Evolutionary conservation across 176 grass and related monocot genomes (phyloP), one percentile per base, ranked within the genome.

Genomic region (Triticum dicoccoides): DNA sequence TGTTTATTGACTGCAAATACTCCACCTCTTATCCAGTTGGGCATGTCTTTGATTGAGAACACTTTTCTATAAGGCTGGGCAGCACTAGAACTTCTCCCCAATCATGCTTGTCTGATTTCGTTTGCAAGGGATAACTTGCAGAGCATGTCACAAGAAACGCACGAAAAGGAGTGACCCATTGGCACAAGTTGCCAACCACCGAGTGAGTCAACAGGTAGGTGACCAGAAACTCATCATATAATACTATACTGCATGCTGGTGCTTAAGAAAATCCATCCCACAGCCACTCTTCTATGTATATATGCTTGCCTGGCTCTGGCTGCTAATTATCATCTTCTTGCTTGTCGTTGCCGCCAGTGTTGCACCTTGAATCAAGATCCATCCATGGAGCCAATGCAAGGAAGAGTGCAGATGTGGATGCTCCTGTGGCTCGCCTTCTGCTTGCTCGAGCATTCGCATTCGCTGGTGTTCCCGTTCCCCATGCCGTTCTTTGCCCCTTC

Each of bases 401-500:
- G 41, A 34, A 29, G 24, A 29, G 8, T 8, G 11, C 84, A 27
- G 24, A 18, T 58, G n/a, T 13, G 68, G 47, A 11, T 79, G 24
- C 49, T 79, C 11, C 32, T 85, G 4, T 79, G 75, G 67, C 80
- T 90, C 9, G 41, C 67, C 80, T 45, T 65, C 45, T 83, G 75
- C 85, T 37, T 68, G 20, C 69, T 68, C 13, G 18, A 80, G 77
- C 56, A 52, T 11, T 82, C 70, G 44, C 67, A 20, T 9, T 76
- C 32, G 67, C 89, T 30, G 24, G 8, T 76, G 10, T 90, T 90
- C 33, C 80, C 74, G 0, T 87, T 90, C 58, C 80, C 89, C 72
- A 9, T 90, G 41, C 89, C 89, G 3, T 84, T 84, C 65, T 12
- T 59, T 2, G 25, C 25, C 0, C 80, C 89, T 20, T 75, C 89